These are phyloP conservation scores for Zoysia matrella DNA, from an alignment of 202 grass and related monocot genomes.

Conservation along the genomic window DNA sequence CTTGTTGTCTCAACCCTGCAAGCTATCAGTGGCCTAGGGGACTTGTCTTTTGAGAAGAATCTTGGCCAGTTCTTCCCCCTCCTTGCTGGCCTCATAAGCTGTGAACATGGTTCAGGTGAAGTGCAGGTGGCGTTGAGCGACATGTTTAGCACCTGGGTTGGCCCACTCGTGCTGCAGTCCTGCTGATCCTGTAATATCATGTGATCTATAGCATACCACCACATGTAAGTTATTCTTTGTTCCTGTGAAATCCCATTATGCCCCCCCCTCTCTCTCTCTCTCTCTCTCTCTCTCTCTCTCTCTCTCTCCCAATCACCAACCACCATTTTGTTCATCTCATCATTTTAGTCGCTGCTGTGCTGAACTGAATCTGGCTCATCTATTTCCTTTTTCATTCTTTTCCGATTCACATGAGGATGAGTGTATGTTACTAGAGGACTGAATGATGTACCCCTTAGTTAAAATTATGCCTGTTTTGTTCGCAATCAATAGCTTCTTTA, in stretches of 20 bases:
- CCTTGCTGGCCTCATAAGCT: constrained; percentile 82
- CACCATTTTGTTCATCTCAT: too few species aligned
- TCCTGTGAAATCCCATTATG: neutral
- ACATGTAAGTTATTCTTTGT: constrained; percentile 52
- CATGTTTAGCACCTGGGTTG: constrained; percentile 87
- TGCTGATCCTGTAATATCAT: constrained; percentile 52
- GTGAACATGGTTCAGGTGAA: constrained; percentile 91
- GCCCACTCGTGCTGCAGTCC: constrained; percentile 75
- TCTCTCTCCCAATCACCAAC: too few species aligned
- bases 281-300: too few species aligned
- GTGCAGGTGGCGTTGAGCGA: constrained; percentile 91
- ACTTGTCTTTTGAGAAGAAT: constrained; percentile 80
- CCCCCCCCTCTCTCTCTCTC: too few species aligned
- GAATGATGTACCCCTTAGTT: constrained; percentile 45
- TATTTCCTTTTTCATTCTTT: neutral
- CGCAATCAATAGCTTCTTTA: neutral
- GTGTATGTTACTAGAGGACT: constrained; percentile 56
- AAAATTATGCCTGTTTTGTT: constrained; percentile 26
- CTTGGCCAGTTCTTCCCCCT: constrained; percentile 88
- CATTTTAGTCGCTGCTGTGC: constrained; percentile 34
- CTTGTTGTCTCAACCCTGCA: constrained; percentile 90
- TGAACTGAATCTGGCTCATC: constrained; percentile 35
- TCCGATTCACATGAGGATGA: constrained; percentile 35
- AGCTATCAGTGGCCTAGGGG: constrained; percentile 74
- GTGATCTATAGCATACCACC: constrained; percentile 44